phyloP scores from a whole-genome alignment of 1,284 basidiomycete genomes.

The Cutaneotrichosporon daszewskae region DNA sequence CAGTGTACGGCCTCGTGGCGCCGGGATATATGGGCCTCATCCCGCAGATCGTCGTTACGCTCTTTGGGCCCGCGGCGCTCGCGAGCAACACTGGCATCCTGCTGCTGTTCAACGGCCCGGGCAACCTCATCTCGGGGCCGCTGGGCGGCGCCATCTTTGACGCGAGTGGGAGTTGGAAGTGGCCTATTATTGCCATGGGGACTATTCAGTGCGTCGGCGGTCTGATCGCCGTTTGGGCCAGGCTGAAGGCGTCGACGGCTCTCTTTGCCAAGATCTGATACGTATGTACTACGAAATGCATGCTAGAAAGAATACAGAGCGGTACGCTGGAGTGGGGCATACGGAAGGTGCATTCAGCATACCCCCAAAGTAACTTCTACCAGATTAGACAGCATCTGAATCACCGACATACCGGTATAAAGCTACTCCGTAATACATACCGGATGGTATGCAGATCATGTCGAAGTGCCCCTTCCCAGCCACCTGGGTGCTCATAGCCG shows the following conservation, averaged over 20 bases:
- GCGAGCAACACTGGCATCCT: conserved; percentile 30
- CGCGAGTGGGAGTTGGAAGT: conserved; percentile 7
- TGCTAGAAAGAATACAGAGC: background rate
- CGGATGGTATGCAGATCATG: too few species aligned
- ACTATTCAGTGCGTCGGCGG: conserved; percentile 8
- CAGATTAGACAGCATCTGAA: too few species aligned
- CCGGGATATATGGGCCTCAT: conserved; percentile 31
- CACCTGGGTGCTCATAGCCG: too few species aligned
- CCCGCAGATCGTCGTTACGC: conserved; percentile 31
- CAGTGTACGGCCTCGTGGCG: conserved; percentile 17
- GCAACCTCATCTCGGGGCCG: conserved; percentile 9
- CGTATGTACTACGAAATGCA: too few species aligned
- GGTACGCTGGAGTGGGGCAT: too few species aligned
- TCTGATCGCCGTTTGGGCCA: too few species aligned
- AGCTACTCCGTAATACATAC: too few species aligned
- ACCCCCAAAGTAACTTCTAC: too few species aligned
- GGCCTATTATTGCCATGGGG: conserved; percentile 8
- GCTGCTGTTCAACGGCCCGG: conserved; percentile 11
- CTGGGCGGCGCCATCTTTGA: conserved; percentile 14
- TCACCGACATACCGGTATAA: too few species aligned
- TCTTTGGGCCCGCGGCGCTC: conserved; percentile 30
- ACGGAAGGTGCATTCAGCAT: too few species aligned
- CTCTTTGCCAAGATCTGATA: conserved; percentile 7
- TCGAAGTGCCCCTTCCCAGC: too few species aligned
- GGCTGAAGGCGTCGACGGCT: background rate